Evolutionary conservation across 176 grass and related monocot genomes (phyloP).

Genomic region (Puccinellia tenuiflora): DNA sequence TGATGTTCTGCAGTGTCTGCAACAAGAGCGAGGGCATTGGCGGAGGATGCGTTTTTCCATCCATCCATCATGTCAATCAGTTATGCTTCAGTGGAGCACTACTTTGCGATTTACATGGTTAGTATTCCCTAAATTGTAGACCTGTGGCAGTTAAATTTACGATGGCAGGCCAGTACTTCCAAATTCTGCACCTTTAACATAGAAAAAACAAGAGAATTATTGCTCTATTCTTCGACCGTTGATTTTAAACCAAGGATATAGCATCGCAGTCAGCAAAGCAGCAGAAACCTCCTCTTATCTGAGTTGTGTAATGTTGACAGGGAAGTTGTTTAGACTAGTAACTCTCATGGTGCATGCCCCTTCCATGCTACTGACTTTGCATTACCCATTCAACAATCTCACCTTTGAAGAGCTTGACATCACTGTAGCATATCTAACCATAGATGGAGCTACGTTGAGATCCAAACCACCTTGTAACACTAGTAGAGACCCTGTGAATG

Average conservation of each 20-base stretch:
- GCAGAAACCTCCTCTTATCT: neutral
- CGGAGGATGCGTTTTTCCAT: constrained; percentile 94
- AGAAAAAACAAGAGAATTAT: neutral
- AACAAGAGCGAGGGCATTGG: constrained; percentile 75
- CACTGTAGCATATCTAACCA: neutral
- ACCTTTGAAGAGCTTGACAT: neutral
- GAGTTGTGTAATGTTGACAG: neutral
- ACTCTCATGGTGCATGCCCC: neutral
- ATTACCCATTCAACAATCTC: neutral
- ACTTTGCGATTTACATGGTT: constrained; percentile 99
- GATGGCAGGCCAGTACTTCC: no score
- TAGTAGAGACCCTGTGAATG: no score
- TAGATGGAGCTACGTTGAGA: neutral
- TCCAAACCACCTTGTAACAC: no score
- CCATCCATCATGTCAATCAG: constrained; percentile 95
- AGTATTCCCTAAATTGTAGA: constrained; percentile 25
- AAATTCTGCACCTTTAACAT: no score
- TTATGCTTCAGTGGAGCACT: constrained; percentile 94
- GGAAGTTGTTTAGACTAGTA: neutral
- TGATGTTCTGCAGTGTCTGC: constrained; percentile 51
- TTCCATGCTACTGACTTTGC: neutral
- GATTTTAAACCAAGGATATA: neutral
- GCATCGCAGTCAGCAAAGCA: neutral
- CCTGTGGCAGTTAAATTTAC: neutral
- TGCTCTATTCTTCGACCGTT: neutral